These are phyloP conservation scores for Straminergon stramineum DNA, from an alignment of 225 moss, liverwort and hornwort genomes.

Conservation along the genomic window DNA sequence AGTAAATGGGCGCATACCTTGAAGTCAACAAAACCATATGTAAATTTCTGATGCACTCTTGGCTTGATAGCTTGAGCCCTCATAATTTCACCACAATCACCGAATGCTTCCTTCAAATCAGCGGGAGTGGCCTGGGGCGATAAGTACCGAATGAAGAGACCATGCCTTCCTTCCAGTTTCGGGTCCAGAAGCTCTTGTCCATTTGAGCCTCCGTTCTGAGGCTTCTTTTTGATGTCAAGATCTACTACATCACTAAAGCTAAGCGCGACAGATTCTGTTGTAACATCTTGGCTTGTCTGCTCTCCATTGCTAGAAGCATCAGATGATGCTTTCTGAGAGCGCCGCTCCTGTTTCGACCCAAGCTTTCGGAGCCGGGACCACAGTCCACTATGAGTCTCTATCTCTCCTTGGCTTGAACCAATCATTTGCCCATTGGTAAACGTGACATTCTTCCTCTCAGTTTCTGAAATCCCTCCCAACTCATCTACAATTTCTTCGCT, in stretches of 20 bases:
- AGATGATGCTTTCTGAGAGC: not conserved
- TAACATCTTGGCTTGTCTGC: not conserved
- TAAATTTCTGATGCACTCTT: slow-evolving; percentile 64
- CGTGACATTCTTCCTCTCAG: slow-evolving; percentile 26
- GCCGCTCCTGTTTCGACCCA: slow-evolving; percentile 10
- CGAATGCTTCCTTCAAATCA: slow-evolving; percentile 73
- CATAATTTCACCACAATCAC: slow-evolving; percentile 86
- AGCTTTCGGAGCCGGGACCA: slow-evolving; percentile 46
- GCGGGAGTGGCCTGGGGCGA: slow-evolving; percentile 61
- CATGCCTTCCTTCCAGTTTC: slow-evolving; percentile 33
- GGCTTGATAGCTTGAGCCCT: slow-evolving; percentile 86
- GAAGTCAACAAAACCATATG: slow-evolving; percentile 96
- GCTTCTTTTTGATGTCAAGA: slow-evolving; percentile 1
- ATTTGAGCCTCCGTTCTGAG: not conserved
- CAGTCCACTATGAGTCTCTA: slow-evolving; percentile 44
- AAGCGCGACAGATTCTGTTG: slow-evolving; percentile 18
- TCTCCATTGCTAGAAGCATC: not conserved
- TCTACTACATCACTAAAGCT: slow-evolving; percentile 15
- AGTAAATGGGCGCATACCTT: slow-evolving; percentile 37
- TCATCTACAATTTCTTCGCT: not conserved
- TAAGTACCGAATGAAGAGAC: slow-evolving; percentile 80
- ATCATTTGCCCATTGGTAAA: slow-evolving; percentile 49
- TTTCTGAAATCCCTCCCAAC: slow-evolving; percentile 2
- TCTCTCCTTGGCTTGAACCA: slow-evolving; percentile 46
- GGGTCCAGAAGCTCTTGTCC: slow-evolving; percentile 5